Percentiles rank a stretch among this genome's conserved stretches.
These are phyloP conservation scores for Colletotrichum musicola DNA, from an alignment of 2,329 filamentous ascomycete species.

Conservation along the genomic window DNA sequence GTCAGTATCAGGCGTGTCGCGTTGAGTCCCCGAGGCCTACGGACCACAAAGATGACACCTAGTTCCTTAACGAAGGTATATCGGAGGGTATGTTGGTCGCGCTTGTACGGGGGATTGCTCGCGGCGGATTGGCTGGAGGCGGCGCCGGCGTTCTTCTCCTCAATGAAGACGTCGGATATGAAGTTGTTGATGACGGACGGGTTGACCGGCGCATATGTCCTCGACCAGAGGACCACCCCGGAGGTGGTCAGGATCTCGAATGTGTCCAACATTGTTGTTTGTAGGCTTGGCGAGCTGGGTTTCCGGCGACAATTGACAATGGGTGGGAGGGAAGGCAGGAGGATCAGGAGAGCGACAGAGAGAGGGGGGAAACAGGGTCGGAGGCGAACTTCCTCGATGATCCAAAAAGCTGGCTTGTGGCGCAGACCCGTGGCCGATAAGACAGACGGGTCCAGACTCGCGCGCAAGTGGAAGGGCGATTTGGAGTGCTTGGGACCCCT, in stretches of 20 bases:
- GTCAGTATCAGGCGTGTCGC: constrained; percentile 27
- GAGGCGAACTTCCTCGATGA: constrained; percentile 30
- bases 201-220: constrained; percentile 83
- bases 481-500: background rate
- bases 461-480: background rate
- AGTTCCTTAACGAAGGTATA: constrained; percentile 95
- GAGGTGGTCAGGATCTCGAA: constrained; percentile 98
- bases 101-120: constrained; percentile 81
- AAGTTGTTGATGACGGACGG: constrained; percentile 91
- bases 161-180: constrained; percentile 97
- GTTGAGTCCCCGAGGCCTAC: background rate
- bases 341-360: background rate
- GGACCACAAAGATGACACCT: constrained; percentile 92
- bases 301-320: constrained; percentile 11
- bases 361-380: constrained; percentile 4
- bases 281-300: background rate
- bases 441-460: constrained; percentile 11
- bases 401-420: constrained; percentile 38
- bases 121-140: constrained; percentile 71
- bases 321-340: background rate
- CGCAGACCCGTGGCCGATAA: constrained; percentile 34
- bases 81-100: constrained; percentile 94
- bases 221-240: constrained; percentile 96
- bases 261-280: constrained; percentile 86
- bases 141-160: constrained; percentile 80